Evolutionary conservation across 1,284 basidiomycete genomes (phyloP).

Genomic region (Leccinum pachyderme): DNA sequence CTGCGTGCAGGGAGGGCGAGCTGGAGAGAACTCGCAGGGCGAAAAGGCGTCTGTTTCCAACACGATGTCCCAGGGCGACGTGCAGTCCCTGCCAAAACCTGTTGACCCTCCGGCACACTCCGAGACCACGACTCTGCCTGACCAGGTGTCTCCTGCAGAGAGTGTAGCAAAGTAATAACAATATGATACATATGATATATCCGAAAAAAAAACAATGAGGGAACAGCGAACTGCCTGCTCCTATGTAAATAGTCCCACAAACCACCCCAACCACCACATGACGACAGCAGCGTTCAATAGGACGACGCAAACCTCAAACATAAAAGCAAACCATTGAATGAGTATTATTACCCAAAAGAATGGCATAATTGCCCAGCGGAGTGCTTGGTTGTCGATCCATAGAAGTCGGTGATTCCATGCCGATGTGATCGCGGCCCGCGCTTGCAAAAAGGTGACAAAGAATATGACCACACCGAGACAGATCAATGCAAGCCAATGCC

Average conservation of each 20-base stretch:
- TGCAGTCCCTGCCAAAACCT: conserved; percentile 3
- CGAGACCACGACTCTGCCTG: neutral
- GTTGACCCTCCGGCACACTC: neutral
- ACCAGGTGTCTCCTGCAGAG: conserved; percentile 4
- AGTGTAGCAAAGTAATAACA: neutral
- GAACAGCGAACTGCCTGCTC: neutral
- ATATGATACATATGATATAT: neutral
- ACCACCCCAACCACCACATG: conserved; percentile 73
- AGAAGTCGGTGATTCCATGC: conserved; percentile 48
- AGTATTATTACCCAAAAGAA: conserved; percentile 57
- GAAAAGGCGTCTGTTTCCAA: neutral
- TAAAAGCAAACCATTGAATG: conserved; percentile 61
- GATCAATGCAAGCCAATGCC: conserved; percentile 63
- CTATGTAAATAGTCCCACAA: conserved; percentile 48
- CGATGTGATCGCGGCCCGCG: conserved; percentile 51
- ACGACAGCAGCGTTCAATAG: conserved; percentile 54
- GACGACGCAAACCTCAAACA: conserved; percentile 53
- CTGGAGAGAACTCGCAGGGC: conserved; percentile 13
- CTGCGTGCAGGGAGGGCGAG: conserved; percentile 51
- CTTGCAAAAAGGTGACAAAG: conserved; percentile 49
- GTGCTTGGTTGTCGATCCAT: conserved; percentile 53
- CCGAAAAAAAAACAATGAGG: no score
- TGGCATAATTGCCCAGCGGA: conserved; percentile 60
- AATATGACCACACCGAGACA: conserved; percentile 48
- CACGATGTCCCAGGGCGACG: neutral